These are phyloP conservation scores for Aspergillus amoenus DNA, from an alignment of 2,329 filamentous ascomycete species.

Conservation along the genomic window DNA sequence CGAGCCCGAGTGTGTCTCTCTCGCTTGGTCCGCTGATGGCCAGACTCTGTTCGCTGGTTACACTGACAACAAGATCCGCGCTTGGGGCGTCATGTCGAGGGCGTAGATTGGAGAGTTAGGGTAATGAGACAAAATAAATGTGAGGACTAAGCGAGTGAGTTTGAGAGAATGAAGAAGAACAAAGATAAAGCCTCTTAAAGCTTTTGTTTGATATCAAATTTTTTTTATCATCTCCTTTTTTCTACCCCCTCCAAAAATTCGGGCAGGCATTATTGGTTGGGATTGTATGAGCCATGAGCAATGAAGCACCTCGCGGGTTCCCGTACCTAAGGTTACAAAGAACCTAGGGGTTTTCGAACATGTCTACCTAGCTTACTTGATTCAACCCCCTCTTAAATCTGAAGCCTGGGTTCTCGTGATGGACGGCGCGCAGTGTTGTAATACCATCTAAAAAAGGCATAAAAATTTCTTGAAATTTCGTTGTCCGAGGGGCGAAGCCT, in stretches of 20 bases:
- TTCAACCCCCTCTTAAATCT: constrained; percentile 29
- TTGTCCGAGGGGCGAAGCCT: background rate
- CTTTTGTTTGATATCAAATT: constrained; percentile 19
- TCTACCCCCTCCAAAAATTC: constrained; percentile 28
- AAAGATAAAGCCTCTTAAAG: constrained; percentile 1
- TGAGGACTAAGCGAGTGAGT: constrained; percentile 5
- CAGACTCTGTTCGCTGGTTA: constrained; percentile 99
- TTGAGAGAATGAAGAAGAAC: constrained; percentile 15
- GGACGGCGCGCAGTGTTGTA: constrained; percentile 39
- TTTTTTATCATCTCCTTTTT: constrained; percentile 26
- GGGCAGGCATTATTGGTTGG: constrained; percentile 38
- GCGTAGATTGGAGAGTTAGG: constrained; percentile 55
- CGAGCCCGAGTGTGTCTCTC: constrained; percentile 95
- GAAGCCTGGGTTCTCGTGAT: constrained; percentile 36
- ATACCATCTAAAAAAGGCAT: constrained; percentile 32
- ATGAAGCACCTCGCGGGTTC: constrained; percentile 34
- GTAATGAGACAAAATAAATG: constrained; percentile 21
- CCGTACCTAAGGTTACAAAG: background rate
- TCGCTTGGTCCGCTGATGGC: constrained; percentile 97
- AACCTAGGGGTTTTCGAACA: constrained; percentile 32
- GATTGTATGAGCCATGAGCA: constrained; percentile 47
- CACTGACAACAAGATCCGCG: constrained; percentile 99
- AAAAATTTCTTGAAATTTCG: constrained; percentile 17
- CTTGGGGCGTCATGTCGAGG: constrained; percentile 96
- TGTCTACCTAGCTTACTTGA: constrained; percentile 36